Conservation (phyloP, 495 filamentous ascomycete genomes). For the Saxophila tyrrhenica region DNA sequence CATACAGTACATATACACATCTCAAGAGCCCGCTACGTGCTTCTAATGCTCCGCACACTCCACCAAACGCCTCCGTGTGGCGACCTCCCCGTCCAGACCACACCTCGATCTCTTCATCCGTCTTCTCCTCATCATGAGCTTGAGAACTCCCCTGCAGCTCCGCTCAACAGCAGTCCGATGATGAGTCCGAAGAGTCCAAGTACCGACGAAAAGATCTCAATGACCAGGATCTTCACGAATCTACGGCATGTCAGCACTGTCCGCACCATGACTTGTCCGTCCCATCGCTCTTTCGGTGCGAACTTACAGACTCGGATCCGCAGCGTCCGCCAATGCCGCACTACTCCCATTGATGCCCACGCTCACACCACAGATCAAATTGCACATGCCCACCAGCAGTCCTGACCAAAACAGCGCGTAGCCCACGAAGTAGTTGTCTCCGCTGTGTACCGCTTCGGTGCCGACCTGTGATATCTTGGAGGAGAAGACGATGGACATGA, state of each 20-base stretch:
- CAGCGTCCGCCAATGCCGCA: constrained; percentile 90
- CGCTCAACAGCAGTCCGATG: constrained; percentile 74
- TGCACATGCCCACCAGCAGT: constrained; percentile 85
- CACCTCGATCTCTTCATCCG: not conserved
- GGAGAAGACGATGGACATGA: constrained; percentile 98
- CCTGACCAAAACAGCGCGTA: constrained; percentile 95
- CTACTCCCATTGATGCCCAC: constrained; percentile 97
- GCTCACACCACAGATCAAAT: constrained; percentile 88
- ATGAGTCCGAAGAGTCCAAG: constrained; percentile 97
- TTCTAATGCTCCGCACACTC: not conserved
- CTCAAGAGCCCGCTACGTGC: not conserved
- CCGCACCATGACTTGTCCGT: not conserved
- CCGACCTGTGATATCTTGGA: constrained; percentile 57
- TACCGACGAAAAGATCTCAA: constrained; percentile 99
- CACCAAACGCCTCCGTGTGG: not conserved
- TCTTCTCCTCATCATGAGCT: not conserved
- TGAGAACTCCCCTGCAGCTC: constrained; percentile 66
- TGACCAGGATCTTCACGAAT: constrained; percentile 97
- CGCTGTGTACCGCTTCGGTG: constrained; percentile 45
- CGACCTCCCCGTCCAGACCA: not conserved
- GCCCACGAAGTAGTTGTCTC: constrained; percentile 81
- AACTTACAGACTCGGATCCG: constrained; percentile 77
- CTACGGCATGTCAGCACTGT: constrained; percentile 34
- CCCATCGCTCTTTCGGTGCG: not conserved
- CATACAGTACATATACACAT: constrained; percentile 1